Evolutionary conservation across 1,139 yeast species (phyloP).

Genomic region (Diutina pseudorugosa): DNA sequence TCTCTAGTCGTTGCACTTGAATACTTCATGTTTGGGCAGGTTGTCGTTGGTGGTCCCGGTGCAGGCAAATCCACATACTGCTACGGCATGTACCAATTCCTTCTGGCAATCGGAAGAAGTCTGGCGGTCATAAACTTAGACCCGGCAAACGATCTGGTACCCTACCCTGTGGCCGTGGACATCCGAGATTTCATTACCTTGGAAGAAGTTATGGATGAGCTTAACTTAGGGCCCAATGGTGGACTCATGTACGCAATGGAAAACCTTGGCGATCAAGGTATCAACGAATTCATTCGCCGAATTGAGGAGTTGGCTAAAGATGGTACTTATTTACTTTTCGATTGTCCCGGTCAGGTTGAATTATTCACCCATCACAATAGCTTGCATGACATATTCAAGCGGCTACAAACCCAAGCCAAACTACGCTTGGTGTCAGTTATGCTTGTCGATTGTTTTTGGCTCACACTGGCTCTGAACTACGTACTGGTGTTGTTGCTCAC

Average conservation of each 20-base stretch:
- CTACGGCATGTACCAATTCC: slow-evolving; percentile 81
- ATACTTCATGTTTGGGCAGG: slow-evolving; percentile 61
- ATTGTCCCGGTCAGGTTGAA: slow-evolving; percentile 55
- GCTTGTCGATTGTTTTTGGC: slow-evolving; percentile 72
- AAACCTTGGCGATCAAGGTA: slow-evolving; percentile 25
- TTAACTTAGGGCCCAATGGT: slow-evolving; percentile 85
- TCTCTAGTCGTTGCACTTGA: not conserved
- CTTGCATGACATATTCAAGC: slow-evolving; percentile 24
- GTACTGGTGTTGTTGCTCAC: slow-evolving; percentile 74
- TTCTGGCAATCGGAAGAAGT: slow-evolving; percentile 87
- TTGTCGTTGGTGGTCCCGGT: slow-evolving; percentile 97
- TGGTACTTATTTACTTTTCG: slow-evolving; percentile 68
- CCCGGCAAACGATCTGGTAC: slow-evolving; percentile 82
- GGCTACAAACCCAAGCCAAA: slow-evolving; percentile 33
- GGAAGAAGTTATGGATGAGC: slow-evolving; percentile 84
- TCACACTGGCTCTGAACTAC: slow-evolving; percentile 84
- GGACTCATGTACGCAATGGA: slow-evolving; percentile 88
- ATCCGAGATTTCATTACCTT: slow-evolving; percentile 78
- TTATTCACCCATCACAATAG: slow-evolving; percentile 35
- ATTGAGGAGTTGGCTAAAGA: slow-evolving; percentile 46
- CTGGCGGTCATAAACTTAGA: slow-evolving; percentile 77
- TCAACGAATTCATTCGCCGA: slow-evolving; percentile 49
- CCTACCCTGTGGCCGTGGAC: slow-evolving; percentile 69
- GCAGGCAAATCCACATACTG: slow-evolving; percentile 95
- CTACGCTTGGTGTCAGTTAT: slow-evolving; percentile 79